Base-by-base conservation (phyloP, 805 yeast species). In the Metschnikowia reukaufii region DNA sequence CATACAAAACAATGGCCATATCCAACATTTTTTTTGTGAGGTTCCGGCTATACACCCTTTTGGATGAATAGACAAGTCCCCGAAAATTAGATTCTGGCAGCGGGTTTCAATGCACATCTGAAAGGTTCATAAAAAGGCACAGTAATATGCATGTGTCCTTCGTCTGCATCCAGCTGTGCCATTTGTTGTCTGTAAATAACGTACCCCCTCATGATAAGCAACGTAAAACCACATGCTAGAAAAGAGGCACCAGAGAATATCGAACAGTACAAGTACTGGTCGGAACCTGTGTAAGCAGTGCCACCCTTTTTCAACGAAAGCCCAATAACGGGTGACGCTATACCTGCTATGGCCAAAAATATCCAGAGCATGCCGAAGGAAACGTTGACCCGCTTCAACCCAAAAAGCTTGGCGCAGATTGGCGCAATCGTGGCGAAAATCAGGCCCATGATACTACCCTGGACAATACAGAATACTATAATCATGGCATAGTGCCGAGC, bases 261-360 rank as follows among this genome's bases (percentile, higher is more conserved):
- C 0, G 83, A 71, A 7, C 85, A 79, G 50, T 78, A 56, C 18
- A 64, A 56, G 63, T 82, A 84, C 54, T 76, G 81, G 7, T 66
- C 61, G 6, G 82, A 76, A 34, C 68, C 69, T 19, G 60, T 61
- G 19, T 43, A 50, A 1, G 54, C 57, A 3, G 39, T 36, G 18
- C 56, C 51, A 8, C 63, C 62, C 18, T 55, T 48, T 47, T 79
- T 79, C 39, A 83, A 65, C 9, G 74, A 63, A 15, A 81, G 68
- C 5, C 88, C 88, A 49, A 83, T 75, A 18, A 82, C 73, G 1
- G 88, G 88, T 1, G 87, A 74, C 1, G 72, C 76, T n/a, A 79
- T 61, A 2, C 81, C 80, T 27, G 78, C 66, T 0, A 65, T 48
- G 7, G 84, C 87, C 37, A 76, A 57, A 30, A 73, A 62, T 12